Conservation (phyloP, 75 land plant species). For the Pinus tabuliformis region DNA sequence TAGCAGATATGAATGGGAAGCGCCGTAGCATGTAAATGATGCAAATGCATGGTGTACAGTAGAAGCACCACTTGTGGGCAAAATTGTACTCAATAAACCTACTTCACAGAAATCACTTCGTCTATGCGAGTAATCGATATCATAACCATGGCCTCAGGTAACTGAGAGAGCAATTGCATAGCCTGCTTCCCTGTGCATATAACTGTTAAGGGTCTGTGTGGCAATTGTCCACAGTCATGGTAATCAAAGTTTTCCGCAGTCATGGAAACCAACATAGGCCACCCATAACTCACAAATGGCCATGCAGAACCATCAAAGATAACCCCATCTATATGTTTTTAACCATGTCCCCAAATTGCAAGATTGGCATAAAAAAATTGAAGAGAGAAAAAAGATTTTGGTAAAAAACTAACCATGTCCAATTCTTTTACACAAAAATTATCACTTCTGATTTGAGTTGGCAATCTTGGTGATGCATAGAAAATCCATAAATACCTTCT, state of each 20-base stretch:
- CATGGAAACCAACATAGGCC: not conserved
- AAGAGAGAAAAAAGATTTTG: too few species aligned
- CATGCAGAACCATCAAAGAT: not conserved
- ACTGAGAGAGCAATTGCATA: not conserved
- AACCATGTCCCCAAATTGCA: not conserved
- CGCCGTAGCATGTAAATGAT: not conserved
- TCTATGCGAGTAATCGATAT: not conserved
- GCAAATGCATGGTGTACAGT: not conserved
- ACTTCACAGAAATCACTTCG: not conserved
- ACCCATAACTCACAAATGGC: too few species aligned
- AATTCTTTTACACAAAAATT: too few species aligned
- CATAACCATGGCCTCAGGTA: not conserved
- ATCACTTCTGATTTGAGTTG: too few species aligned
- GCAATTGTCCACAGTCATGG: too few species aligned
- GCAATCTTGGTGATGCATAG: not conserved
- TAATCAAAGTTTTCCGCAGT: not conserved
- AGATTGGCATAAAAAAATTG: not conserved
- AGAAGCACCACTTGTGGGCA: not conserved
- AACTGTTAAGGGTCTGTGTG: too few species aligned
- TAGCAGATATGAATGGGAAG: not conserved
- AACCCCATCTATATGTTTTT: not conserved
- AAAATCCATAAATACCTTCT: conserved; percentile 32
- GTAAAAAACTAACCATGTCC: too few species aligned
- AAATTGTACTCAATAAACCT: not conserved
- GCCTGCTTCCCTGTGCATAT: not conserved